A percentile compares a stretch with the other conserved stretches of the same genome.
These are phyloP conservation scores for Lasiosphaeris hirsuta DNA, from an alignment of 495 filamentous ascomycete genomes.

Conservation along the genomic window DNA sequence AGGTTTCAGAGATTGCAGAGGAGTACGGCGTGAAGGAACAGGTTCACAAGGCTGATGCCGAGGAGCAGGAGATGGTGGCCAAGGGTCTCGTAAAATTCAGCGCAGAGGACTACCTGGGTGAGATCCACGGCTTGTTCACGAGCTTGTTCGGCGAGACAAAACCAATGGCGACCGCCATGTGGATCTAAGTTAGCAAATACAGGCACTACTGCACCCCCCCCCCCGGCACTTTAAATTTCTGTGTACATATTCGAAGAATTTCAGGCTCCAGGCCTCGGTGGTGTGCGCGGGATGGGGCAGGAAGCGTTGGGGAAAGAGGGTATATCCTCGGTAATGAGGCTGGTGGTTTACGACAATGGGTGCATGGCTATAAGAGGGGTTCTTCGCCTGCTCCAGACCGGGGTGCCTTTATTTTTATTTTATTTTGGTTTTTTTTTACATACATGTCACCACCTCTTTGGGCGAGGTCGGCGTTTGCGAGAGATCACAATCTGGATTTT, in stretches of 20 bases:
- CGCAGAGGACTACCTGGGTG: slow-evolving; percentile 78
- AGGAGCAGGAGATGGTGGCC: slow-evolving; percentile 61
- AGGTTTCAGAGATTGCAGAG: slow-evolving; percentile 79
- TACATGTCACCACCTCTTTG: no score
- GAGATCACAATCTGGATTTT: no score
- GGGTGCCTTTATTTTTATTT: no score
- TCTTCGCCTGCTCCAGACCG: no score
- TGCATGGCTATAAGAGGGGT: no score
- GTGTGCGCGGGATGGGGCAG: no score
- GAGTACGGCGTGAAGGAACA: slow-evolving; percentile 69
- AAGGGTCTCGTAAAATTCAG: slow-evolving; percentile 71
- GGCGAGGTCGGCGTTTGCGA: no score
- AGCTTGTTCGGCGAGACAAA: slow-evolving; percentile 32
- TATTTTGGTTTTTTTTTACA: no score
- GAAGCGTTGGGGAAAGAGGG: no score
- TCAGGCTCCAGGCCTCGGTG: not conserved
- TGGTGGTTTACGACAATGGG: no score
- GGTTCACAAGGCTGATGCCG: slow-evolving; percentile 63
- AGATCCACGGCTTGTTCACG: slow-evolving; percentile 68
- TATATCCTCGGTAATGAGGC: no score
- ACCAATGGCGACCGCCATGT: slow-evolving; percentile 13
- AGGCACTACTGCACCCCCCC: not conserved
- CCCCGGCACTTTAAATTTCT: slow-evolving; percentile 7
- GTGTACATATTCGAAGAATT: slow-evolving; percentile 19
- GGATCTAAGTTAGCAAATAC: slow-evolving; percentile 14